phyloP scores from a whole-genome alignment of 306 rosid species.

The Luffa acutangula region DNA sequence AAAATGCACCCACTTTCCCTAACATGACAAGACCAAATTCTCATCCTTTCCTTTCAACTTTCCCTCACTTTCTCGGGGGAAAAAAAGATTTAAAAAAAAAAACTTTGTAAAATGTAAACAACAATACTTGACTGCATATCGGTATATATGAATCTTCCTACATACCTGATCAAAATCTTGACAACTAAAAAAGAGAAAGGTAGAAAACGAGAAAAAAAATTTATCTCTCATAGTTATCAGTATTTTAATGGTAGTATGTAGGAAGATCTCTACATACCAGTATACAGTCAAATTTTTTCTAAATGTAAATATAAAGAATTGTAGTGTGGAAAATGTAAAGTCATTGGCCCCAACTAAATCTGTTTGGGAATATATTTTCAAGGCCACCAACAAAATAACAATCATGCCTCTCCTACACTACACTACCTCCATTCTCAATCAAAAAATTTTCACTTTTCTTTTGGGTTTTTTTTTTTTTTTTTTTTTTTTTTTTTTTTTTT shows the following conservation, averaged over 20 bases:
- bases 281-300: too few species aligned
- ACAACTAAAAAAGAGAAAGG: too few species aligned
- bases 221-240: too few species aligned
- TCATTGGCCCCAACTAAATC: not conserved
- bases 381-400: not conserved
- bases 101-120: not conserved
- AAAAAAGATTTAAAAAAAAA: not conserved
- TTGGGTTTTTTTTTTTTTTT: not conserved
- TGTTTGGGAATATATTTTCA: not conserved
- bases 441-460: not conserved
- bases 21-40: conserved; percentile 57
- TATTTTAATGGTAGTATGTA: too few species aligned
- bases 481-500: not conserved
- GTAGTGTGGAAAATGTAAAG: not conserved
- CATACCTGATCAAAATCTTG: too few species aligned
- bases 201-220: too few species aligned
- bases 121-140: too few species aligned
- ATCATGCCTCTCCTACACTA: not conserved
- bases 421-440: not conserved
- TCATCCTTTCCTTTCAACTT: conserved; percentile 32
- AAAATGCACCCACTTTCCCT: conserved; percentile 54
- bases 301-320: not conserved
- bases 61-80: conserved; percentile 29
- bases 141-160: too few species aligned
- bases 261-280: too few species aligned